Conservation (phyloP, 2,329 filamentous ascomycete species). For the Botrytis byssoidea region DNA sequence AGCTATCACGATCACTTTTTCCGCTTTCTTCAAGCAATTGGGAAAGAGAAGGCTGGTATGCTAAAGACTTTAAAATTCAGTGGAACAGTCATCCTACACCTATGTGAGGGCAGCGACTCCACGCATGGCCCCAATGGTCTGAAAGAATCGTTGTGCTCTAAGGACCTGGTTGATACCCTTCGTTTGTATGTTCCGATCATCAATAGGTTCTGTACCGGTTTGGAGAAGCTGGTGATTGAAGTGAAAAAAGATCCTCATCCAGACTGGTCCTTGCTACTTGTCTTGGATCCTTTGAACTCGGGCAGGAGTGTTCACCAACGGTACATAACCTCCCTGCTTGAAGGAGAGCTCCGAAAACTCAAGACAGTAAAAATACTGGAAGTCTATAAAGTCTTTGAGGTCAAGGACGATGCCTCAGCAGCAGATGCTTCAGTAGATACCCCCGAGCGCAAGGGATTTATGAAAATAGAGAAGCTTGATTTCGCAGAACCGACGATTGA, state of each 20-base stretch:
- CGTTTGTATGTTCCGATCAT: background rate
- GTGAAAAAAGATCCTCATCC: background rate
- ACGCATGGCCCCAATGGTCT: background rate
- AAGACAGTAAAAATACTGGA: background rate
- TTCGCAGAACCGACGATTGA: background rate
- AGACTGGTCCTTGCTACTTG: accelerated
- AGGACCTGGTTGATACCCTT: background rate
- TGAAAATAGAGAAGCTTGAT: background rate
- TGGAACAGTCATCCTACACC: background rate
- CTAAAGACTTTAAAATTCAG: background rate
- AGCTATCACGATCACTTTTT: background rate
- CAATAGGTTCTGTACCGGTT: background rate
- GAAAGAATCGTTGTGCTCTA: background rate
- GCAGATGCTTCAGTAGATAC: background rate
- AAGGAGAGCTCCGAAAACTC: background rate
- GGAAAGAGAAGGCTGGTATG: background rate
- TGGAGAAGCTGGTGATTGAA: background rate
- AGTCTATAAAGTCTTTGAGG: background rate
- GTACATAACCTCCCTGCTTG: background rate
- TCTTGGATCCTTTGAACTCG: background rate
- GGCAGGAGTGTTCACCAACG: too few species aligned
- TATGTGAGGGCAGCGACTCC: background rate
- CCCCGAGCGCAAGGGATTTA: background rate
- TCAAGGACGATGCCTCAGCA: too few species aligned
- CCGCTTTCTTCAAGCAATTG: background rate